Evolutionary conservation across 2,329 filamentous ascomycete species (phyloP), one percentile per base, ranked within the genome.

Genomic region (Fusarium subtropicale): DNA sequence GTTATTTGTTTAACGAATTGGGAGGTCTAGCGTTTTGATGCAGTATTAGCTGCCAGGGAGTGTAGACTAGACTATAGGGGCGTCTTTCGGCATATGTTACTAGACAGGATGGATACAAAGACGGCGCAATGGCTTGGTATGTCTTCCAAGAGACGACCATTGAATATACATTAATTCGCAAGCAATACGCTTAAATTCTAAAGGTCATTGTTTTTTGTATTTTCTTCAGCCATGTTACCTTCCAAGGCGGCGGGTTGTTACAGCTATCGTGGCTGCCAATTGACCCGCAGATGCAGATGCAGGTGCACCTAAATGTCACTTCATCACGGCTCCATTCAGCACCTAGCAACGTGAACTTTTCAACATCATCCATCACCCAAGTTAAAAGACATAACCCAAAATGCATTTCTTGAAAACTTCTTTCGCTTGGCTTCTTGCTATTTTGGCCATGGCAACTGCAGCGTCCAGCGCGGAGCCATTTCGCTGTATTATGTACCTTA

Each of bases 401-500:
- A 70, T 54, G 66, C 11, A 20, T 12, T 26, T 60, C 7, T 7
- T 31, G 5, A 18, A 20, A 15, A 22, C 13, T 6, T 5, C 24
- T 7, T 47, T 26, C 36, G 12, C 31, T 31, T 68, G 47, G 51
- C 12, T 47, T 2, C 30, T 71, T 44, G 31, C 38, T 6, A 16
- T 67, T 20, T 24, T 41, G 16, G 30, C 33, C 8, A 34, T 34
- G 34, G 33, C 24, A 13, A 10, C 20, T 6, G 63, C 54, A 7
- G 12, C 41, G 12, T 36, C 47, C 22, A 31, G 13, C 28, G 6
- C 31, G 1, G 60, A 68, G 41, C 45, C 71, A 42, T 60, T 73
- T 20, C 74, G 77, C 44, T 82, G 79, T 46, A 70, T 85, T 58
- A 83, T 85, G 81, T 86, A 86, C 69, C 76, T 86, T 47, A 86